A percentile compares a stretch with the other conserved stretches of the same genome.
Evolutionary conservation across 1,284 basidiomycete species (phyloP).

Genomic region (Pseudozyma sp.): DNA sequence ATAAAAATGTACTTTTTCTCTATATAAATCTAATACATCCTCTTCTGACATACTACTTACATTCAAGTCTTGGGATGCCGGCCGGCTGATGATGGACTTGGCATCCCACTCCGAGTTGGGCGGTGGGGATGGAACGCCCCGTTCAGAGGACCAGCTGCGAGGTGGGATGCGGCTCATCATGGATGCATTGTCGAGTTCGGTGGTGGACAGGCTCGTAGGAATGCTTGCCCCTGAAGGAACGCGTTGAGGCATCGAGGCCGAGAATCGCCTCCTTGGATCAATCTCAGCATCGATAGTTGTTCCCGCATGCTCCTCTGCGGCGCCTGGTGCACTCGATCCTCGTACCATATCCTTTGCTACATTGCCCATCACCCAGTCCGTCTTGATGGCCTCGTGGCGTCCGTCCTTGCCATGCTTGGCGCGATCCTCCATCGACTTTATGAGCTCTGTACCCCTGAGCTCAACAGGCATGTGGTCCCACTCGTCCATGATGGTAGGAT

Average conservation of each 20-base stretch:
- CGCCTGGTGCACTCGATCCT: constrained; percentile 24
- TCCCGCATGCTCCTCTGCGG: constrained; percentile 1
- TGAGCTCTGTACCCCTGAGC: constrained; percentile 35
- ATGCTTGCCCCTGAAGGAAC: constrained; percentile 32
- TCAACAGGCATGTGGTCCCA: constrained; percentile 45
- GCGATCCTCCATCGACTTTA: constrained; percentile 43
- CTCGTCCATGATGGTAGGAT: constrained; percentile 29
- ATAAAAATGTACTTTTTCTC: too few species aligned
- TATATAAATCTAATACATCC: too few species aligned
- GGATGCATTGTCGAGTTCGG: constrained; percentile 27
- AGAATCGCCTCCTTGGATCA: constrained; percentile 23
- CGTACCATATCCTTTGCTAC: constrained; percentile 28
- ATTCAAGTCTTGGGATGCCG: too few species aligned
- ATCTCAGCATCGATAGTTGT: constrained; percentile 17
- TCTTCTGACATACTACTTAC: too few species aligned
- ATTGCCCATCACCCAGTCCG: constrained; percentile 13
- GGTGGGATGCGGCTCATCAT: constrained; percentile 50
- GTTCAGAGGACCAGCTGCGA: constrained; percentile 51
- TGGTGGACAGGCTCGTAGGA: constrained; percentile 21
- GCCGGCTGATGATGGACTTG: constrained; percentile 36
- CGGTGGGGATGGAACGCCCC: constrained; percentile 50
- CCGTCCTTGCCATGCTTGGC: constrained; percentile 40
- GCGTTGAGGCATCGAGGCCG: constrained; percentile 27
- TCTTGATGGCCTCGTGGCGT: constrained; percentile 38
- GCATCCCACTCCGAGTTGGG: constrained; percentile 56